These are phyloP conservation scores for Lagenidium giganteum DNA, from an alignment of 352 stramenopile genomes.

Conservation along the genomic window DNA sequence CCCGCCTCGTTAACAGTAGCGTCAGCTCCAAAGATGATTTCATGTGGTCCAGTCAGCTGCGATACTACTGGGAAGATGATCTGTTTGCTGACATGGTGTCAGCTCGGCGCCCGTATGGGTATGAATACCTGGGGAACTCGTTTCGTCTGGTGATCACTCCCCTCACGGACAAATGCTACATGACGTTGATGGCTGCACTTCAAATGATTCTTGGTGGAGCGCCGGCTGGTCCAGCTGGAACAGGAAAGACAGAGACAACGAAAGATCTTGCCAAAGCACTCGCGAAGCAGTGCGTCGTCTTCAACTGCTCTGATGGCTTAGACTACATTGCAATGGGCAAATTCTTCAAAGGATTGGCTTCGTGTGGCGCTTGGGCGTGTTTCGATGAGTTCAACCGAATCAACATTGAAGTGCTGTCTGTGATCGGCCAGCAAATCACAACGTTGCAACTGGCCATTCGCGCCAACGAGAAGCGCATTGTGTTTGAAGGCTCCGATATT, in stretches of 20 bases:
- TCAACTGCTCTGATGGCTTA: slow-evolving; percentile 91
- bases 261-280: slow-evolving; percentile 91
- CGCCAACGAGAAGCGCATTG: slow-evolving; percentile 71
- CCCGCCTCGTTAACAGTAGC: slow-evolving; percentile 65
- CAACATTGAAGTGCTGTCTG: slow-evolving; percentile 87
- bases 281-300: slow-evolving; percentile 92
- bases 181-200: slow-evolving; percentile 91
- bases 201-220: slow-evolving; percentile 92
- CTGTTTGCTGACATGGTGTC: slow-evolving; percentile 87
- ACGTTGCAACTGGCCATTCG: slow-evolving; percentile 80
- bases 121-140: slow-evolving; percentile 92
- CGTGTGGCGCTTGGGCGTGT: slow-evolving; percentile 89
- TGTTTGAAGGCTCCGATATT: slow-evolving; percentile 93
- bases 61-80: slow-evolving; percentile 88
- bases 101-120: slow-evolving; percentile 83
- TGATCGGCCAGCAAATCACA: slow-evolving; percentile 73
- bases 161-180: slow-evolving; percentile 92
- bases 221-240: slow-evolving; percentile 86
- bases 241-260: slow-evolving; percentile 91
- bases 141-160: slow-evolving; percentile 92
- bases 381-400: slow-evolving; percentile 96
- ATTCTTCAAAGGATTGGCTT: slow-evolving; percentile 88
- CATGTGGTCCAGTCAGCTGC: slow-evolving; percentile 89
- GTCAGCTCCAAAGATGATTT: slow-evolving; percentile 87
- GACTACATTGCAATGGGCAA: slow-evolving; percentile 95